A percentile compares a stretch with the other conserved stretches of the same genome.
phyloP scores from a whole-genome alignment of 164 flowering plant species.

The Warburgia ugandensis region DNA sequence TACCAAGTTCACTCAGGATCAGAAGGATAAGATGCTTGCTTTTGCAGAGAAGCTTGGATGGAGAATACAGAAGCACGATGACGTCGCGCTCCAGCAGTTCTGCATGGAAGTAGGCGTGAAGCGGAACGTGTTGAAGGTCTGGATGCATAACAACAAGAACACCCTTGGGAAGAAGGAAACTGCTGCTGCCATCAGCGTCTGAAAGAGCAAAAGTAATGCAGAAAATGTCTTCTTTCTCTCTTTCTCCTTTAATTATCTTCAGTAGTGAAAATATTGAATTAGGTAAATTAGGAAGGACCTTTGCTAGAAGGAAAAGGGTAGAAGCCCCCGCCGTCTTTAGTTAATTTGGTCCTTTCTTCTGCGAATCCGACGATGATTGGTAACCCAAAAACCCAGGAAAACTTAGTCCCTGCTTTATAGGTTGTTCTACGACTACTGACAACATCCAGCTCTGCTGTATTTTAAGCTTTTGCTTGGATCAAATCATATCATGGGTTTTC shows the following conservation, averaged over 20 bases:
- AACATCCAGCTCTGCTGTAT: neutral
- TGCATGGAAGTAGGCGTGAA: constrained; percentile 29
- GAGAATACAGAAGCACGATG: constrained; percentile 31
- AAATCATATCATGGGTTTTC: no score
- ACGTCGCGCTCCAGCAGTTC: constrained; percentile 21
- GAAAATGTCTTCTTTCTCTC: neutral
- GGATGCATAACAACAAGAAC: constrained; percentile 94
- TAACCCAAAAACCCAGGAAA: neutral
- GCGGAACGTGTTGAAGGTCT: constrained; percentile 40
- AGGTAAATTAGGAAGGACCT: no score
- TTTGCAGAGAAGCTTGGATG: constrained; percentile 34
- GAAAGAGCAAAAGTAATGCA: neutral
- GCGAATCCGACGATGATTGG: neutral
- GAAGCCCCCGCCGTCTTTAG: no score
- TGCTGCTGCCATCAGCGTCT: constrained; percentile 1
- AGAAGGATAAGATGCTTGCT: constrained; percentile 37
- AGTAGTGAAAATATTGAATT: no score
- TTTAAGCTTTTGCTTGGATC: constrained; percentile 1
- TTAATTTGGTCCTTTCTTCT: no score
- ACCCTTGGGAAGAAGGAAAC: constrained; percentile 30
- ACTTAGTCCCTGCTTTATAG: no score
- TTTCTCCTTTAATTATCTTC: neutral
- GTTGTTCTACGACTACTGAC: no score
- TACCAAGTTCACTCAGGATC: constrained; percentile 31
- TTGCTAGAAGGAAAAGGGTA: no score